These are phyloP conservation scores for Botrytis fabae DNA, from an alignment of 2,329 filamentous ascomycete species.

Conservation along the genomic window DNA sequence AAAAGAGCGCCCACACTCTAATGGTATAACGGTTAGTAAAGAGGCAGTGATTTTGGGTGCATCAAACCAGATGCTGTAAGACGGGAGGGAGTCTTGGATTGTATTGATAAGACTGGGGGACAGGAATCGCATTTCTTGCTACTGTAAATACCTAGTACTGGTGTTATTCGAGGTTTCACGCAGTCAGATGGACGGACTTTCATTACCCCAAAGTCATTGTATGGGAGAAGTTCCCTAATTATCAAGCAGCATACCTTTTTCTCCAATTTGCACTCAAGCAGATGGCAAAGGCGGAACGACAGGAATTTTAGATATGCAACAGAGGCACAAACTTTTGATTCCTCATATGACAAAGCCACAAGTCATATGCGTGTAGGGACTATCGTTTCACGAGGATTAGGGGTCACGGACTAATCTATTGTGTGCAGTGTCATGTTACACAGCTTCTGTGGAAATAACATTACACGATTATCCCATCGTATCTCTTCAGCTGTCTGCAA, in stretches of 20 bases:
- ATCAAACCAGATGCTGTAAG: background rate
- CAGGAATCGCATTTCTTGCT: background rate
- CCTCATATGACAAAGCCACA: background rate
- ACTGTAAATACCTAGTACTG: background rate
- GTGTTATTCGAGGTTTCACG: background rate
- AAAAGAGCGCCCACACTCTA: slow-evolving; percentile 38
- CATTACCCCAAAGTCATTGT: background rate
- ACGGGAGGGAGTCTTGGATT: background rate
- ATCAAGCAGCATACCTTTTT: background rate
- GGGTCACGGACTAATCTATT: background rate
- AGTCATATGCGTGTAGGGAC: background rate
- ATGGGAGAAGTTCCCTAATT: background rate
- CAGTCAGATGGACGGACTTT: background rate
- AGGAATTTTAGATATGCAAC: slow-evolving; percentile 11
- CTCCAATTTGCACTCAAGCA: no score
- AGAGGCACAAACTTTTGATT: background rate
- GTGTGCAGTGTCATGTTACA: background rate
- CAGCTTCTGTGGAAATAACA: background rate
- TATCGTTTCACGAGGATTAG: background rate
- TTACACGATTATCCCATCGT: background rate
- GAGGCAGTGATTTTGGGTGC: background rate
- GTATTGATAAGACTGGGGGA: background rate
- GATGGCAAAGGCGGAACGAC: slow-evolving; percentile 7
- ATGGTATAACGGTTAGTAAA: slow-evolving; percentile 18
- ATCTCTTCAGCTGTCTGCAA: background rate